Percentiles rank a stretch among this genome's conserved stretches.
Conservation (phyloP, 768 basidiomycete genomes). For the Lentinula sp. region DNA sequence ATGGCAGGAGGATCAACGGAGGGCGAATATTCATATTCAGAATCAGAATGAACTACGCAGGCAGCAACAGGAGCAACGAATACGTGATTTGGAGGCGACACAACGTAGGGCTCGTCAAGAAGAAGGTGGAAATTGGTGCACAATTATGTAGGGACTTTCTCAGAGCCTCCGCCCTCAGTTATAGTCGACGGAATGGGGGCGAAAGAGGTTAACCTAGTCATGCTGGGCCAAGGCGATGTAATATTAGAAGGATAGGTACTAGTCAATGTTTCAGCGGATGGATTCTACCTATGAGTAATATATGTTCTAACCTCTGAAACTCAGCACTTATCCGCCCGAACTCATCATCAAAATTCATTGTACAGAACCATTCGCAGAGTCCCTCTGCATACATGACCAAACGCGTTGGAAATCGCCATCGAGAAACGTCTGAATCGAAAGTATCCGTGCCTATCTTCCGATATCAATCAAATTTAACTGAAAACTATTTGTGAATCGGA, state of each 20-base stretch:
- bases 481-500: neutral
- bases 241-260: no score
- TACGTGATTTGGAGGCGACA: neutral
- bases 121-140: constrained; percentile 4
- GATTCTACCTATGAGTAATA: no score
- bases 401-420: neutral
- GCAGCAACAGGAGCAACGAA: neutral
- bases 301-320: no score
- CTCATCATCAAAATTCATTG: constrained; percentile 8
- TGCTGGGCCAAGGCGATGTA: no score
- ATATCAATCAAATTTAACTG: neutral
- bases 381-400: constrained; percentile 14
- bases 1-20: neutral
- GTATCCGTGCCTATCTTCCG: constrained; percentile 3
- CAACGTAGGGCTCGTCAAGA: neutral
- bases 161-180: constrained; percentile 61
- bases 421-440: neutral
- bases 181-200: constrained; percentile 28
- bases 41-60: neutral
- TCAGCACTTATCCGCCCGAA: constrained; percentile 6
- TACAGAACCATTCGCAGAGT: neutral
- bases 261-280: no score
- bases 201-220: no score
- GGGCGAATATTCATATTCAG: no score
- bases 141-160: constrained; percentile 27